Base-by-base conservation (phyloP, 208 protist genomes). In the Phytomonas sp. region DNA sequence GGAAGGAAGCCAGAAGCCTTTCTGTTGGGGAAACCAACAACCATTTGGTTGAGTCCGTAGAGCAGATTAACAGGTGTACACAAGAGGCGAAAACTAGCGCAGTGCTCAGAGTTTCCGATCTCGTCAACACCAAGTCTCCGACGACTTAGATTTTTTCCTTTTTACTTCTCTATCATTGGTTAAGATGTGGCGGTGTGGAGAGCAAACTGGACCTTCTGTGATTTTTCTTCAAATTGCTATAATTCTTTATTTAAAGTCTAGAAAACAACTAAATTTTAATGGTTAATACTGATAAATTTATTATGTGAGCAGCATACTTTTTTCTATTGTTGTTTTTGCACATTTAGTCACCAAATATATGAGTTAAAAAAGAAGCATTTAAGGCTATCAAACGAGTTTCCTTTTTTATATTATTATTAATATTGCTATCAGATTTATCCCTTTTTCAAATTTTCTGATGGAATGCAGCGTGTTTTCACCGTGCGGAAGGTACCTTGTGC, bases 401-500 rank as follows among this genome's bases (percentile, higher is more conserved):
- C 66, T 16, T 63, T 72, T 31, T 72, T 64, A 65, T 37, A 31
- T 62, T 63, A 6, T 67, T 52, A 60, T 23, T 70, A 62, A 6
- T 70, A 62, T 0, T 30, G 2, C 52, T 67, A 34, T 42, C 12
- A 29, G 14, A 66, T 66, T 62, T 63, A 31, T 63, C 19, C 26
- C 14, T 52, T 37, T 29, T 12, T 16, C 3, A 49, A 16, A 19
- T 34, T 49, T n/a, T 61, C 69, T 75, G 61, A 33, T 83, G 72
- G 82, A 92, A 67, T 94, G 89, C 74, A 78, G 75, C 60, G 89
- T 94, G 26, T 81, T 80, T 67, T 83, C 86, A 5, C 84, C 86
- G 23, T 94, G 86, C 60, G 89, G 86, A 12, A 79, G 84, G 63
- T 94, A 87, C 72, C 33, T 79, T 32, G 82, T 94, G 26, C 72